Conservation (phyloP, 2,329 filamentous ascomycete species). For the Fusarium azukiicola region DNA sequence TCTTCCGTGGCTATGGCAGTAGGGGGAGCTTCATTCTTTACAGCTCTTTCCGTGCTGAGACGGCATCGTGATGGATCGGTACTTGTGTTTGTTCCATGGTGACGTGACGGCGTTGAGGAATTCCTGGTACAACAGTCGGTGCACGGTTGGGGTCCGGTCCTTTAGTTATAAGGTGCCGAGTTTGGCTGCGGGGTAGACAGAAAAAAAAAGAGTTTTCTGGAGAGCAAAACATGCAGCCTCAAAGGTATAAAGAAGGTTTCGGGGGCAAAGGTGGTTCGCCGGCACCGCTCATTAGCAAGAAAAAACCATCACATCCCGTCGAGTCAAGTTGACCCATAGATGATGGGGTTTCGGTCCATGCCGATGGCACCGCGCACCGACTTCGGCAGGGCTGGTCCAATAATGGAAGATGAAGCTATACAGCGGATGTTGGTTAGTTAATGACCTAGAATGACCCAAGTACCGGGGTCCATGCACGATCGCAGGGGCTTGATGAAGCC, state of each 20-base stretch:
- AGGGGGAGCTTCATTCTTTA: neutral
- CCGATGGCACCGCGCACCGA: conserved; percentile 44
- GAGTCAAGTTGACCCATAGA: conserved; percentile 43
- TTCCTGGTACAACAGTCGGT: neutral
- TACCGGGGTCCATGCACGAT: conserved; percentile 23
- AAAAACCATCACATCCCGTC: conserved; percentile 2
- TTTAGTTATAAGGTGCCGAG: neutral
- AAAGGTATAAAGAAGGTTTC: conserved; percentile 16
- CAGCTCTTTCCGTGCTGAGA: conserved; percentile 29
- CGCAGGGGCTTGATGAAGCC: neutral
- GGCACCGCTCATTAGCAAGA: conserved; percentile 26
- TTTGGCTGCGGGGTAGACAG: neutral
- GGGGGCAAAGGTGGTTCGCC: conserved; percentile 31
- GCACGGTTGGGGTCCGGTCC: neutral
- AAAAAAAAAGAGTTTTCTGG: neutral
- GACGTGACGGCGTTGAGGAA: neutral
- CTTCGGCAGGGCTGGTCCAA: neutral
- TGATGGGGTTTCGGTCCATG: conserved; percentile 19
- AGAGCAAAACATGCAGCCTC: conserved; percentile 6
- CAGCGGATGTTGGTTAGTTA: conserved; percentile 6
- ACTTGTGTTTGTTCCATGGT: conserved; percentile 26
- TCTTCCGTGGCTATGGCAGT: neutral
- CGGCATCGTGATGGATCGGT: conserved; percentile 5
- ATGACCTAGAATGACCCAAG: neutral
- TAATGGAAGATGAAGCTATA: conserved; percentile 10